Conservation (phyloP, 352 stramenopile genomes). For the Phytophthora boehmeriae region DNA sequence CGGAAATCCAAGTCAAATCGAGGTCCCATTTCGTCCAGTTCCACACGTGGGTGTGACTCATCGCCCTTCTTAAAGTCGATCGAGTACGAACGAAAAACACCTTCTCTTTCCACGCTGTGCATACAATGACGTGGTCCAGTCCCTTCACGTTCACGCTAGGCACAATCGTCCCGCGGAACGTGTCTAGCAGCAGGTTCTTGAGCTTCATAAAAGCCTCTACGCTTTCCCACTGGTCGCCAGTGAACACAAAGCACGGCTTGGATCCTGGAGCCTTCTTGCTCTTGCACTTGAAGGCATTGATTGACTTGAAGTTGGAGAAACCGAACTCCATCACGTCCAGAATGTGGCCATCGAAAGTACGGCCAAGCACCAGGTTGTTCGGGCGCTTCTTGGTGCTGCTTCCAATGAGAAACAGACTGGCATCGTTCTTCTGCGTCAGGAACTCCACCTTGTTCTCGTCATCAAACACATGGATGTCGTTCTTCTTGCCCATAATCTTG, state of each 20-base stretch:
- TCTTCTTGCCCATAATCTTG: constrained; percentile 93
- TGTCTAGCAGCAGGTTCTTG: constrained; percentile 96
- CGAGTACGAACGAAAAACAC: constrained; percentile 97
- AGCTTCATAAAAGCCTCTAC: constrained; percentile 92
- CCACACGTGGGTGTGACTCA: constrained; percentile 83
- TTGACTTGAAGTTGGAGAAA: constrained; percentile 95
- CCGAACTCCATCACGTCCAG: constrained; percentile 98
- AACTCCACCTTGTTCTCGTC: constrained; percentile 94
- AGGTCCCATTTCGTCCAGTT: constrained; percentile 92
- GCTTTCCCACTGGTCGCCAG: constrained; percentile 94
- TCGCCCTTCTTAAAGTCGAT: constrained; percentile 94
- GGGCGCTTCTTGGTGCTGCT: constrained; percentile 99
- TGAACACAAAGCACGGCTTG: constrained; percentile 96
- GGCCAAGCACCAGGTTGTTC: constrained; percentile 97
- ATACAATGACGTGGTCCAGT: constrained; percentile 98
- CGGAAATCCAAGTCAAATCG: constrained; percentile 92
- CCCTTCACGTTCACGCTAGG: constrained; percentile 95
- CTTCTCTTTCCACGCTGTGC: constrained; percentile 92
- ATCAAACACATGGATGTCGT: constrained; percentile 95
- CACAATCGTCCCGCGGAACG: constrained; percentile 97
- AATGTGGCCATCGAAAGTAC: constrained; percentile 98
- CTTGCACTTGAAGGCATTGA: constrained; percentile 94
- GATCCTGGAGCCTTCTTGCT: constrained; percentile 93
- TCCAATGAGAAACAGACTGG: constrained; percentile 95
- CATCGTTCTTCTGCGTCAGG: constrained; percentile 98